These are phyloP conservation scores for Spergularia azorica DNA, from an alignment of 179 eudicot genomes.

Conservation along the genomic window DNA sequence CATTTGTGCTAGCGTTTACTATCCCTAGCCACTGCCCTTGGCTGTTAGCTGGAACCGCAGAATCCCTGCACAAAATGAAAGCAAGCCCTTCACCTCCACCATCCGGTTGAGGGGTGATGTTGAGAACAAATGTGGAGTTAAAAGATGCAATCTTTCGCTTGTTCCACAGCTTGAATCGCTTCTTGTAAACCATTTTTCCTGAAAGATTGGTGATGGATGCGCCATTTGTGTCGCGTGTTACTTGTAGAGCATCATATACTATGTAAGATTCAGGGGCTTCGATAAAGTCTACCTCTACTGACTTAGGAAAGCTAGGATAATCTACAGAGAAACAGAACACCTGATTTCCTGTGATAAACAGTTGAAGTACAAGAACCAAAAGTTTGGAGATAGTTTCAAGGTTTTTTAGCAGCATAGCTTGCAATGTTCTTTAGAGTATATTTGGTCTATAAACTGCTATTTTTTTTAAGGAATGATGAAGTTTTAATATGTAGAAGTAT, in stretches of 20 bases:
- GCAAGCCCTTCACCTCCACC: slow-evolving; percentile 38
- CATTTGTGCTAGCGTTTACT: slow-evolving; percentile 35
- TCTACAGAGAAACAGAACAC: neutral
- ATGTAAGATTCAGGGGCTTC: neutral
- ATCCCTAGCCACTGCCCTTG: slow-evolving; percentile 41
- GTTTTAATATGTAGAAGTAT: neutral
- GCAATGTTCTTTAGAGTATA: neutral
- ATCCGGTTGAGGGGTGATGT: slow-evolving; percentile 8
- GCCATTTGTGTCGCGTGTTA: slow-evolving; percentile 20
- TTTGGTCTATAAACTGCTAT: neutral
- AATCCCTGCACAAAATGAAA: slow-evolving; percentile 31
- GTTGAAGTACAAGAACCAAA: neutral
- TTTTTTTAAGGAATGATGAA: neutral
- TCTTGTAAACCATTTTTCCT: slow-evolving; percentile 25
- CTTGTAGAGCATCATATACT: slow-evolving; percentile 26
- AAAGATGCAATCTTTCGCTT: slow-evolving; percentile 28
- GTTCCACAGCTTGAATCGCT: slow-evolving; percentile 22
- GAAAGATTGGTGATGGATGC: neutral
- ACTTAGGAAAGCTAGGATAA: slow-evolving; percentile 11
- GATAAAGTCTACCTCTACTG: neutral
- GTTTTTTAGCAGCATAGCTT: neutral
- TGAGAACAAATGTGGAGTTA: slow-evolving; percentile 41
- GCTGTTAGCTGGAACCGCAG: slow-evolving; percentile 28
- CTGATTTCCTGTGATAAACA: neutral
- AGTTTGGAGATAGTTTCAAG: neutral